These are phyloP conservation scores for Talaromyces borbonicus DNA, from an alignment of 495 filamentous ascomycete species.

Conservation along the genomic window DNA sequence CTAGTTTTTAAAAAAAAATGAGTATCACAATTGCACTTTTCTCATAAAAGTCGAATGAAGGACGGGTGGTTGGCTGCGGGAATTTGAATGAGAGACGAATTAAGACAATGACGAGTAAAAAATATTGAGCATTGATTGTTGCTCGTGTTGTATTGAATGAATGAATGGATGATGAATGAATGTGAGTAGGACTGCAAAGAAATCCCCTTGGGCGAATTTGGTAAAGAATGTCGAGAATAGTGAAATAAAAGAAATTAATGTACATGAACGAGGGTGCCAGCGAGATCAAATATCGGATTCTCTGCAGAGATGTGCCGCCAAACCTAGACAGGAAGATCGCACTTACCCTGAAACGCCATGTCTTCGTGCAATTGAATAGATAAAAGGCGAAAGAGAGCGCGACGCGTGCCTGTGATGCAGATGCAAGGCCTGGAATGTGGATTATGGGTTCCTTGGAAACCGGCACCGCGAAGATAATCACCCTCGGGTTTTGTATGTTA, in stretches of 20 bases:
- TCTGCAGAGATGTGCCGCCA: constrained; percentile 4
- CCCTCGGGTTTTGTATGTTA: background rate
- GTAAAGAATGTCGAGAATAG: constrained; percentile 8
- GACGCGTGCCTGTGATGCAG: constrained; percentile 10
- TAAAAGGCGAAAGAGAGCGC: constrained; percentile 3
- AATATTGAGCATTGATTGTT: constrained; percentile 7
- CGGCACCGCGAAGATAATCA: constrained; percentile 4
- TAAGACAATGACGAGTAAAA: too few species aligned
- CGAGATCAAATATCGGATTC: constrained; percentile 10
- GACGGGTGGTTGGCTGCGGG: background rate
- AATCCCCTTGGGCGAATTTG: background rate
- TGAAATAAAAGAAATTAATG: background rate
- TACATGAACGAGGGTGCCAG: constrained; percentile 6
- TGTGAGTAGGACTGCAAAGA: constrained; percentile 4
- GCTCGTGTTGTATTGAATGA: too few species aligned
- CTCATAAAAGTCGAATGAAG: background rate
- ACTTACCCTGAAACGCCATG: constrained; percentile 10
- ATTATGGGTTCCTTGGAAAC: constrained; percentile 9
- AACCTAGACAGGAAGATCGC: constrained; percentile 2
- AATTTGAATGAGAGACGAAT: constrained; percentile 5
- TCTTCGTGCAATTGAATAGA: background rate
- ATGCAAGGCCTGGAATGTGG: constrained; percentile 12
- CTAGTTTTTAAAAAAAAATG: constrained; percentile 2
- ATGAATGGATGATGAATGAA: constrained; percentile 9
- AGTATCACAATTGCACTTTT: background rate